Base-by-base conservation (phyloP, 2,329 filamentous ascomycete genomes). In the Penicillium janthinellum region DNA sequence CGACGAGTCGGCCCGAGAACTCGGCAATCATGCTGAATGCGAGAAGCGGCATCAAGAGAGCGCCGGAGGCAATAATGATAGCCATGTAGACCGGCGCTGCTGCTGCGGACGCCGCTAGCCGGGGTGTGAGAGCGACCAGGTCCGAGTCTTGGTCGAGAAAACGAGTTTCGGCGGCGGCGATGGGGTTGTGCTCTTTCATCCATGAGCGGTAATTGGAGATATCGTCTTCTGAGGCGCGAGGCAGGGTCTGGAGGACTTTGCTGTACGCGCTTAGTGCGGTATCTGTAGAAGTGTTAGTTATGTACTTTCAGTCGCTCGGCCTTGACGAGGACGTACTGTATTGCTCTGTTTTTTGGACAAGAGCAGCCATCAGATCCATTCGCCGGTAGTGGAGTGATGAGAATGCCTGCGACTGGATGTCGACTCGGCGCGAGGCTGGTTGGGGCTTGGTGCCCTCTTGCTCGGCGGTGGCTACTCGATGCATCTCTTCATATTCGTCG, bases 281-380 rank as follows among this genome's bases (percentile, higher is more conserved):
- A 57, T 79, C 78, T 77, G 57, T 47, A 37, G n/a, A 20, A 39
- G 39, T 20, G 42, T 63, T 41, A 63, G 58, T 11, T 14, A 14
- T 2, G 5, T n/a, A 1, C 2, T 10, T 10, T 7, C 5, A 0
- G 53, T 28, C 15, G 14, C 4, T 12, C 2, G 39, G 41, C 10
- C 25, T 44, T 35, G 35, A 31, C 11, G 15, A 25, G 57, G 62
- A 69, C 81, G 75, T 74, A 86, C 84, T 86, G 66, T 88, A 88
- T 70, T 88, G 85, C 57, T 84, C 83, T 12, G 84, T 79, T 68
- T 88, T 88, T 37, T 82, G 74, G 56, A 83, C 84, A 50, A 87
- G 78, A 41, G 80, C 75, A 8, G 83, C 83, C 48, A 88, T 74
- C 15, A 87, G 67, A 51, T 84, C 79, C 31, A 82, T 80, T 44